Evolutionary conservation across 345 rosid species (phyloP), one percentile per base, ranked within the genome.

Genomic region (Garcia nutans): DNA sequence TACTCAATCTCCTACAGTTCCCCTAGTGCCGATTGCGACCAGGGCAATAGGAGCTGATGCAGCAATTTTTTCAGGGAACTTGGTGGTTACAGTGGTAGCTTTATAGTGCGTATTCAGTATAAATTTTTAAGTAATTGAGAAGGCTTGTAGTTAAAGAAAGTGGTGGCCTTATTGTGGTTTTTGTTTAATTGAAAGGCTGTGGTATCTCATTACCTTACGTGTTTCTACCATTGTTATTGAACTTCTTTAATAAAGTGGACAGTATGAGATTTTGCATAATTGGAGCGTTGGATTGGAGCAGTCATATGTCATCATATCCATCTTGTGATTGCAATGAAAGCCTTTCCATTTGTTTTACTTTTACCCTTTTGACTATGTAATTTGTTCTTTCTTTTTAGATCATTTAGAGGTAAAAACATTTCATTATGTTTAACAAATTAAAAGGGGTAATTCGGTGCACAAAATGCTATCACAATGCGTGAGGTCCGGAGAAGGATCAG

Each of bases 1-100:
- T 86, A 86, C 60, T 93, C 96, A 24, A 94, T 91, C 71, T 94
- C 96, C 98, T 5, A 94, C 86, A 0, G 93, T 94, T 56, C 98
- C 98, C 79, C 87, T 79, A 10, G 96, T 90, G 65, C 98, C 98
- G 45, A 92, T 83, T 10, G 94, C 89, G 26, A 90, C 84, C 20
- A 78, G 97, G 82, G 91, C 71, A 54, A 90, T 83, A 17, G 81
- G 97, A 83, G 91, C 71, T 55, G 82, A 65, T 77, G 84, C 84
- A 15, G 88, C 74, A 88, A 90, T 87, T 69, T 78, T 84, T 31
- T 73, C 74, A 10, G 73, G 79, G 65, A 60, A 42, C 0, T 24
- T 73, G 74, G 81, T n/a, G 77, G 62, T 66, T 82, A 54, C 69
- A 31, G 52, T 74, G 50, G 57, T 71, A 45, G 59, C 47, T 82